Evolutionary conservation across 495 filamentous ascomycete species (phyloP).

Genomic region (Corynascus novoguineensis): DNA sequence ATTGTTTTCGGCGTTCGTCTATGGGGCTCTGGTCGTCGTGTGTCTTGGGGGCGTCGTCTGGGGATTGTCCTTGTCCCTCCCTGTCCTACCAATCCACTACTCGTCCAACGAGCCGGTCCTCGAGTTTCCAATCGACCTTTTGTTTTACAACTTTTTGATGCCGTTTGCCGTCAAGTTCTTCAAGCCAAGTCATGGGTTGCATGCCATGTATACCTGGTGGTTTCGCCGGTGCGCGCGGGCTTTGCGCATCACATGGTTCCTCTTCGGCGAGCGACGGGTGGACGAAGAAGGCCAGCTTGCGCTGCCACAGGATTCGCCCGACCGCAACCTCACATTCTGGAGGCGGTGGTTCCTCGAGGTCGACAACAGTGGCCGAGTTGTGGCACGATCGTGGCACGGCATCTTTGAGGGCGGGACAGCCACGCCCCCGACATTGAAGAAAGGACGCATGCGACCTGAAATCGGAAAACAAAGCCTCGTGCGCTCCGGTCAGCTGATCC

Average conservation of each 20-base stretch:
- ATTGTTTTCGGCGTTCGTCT: constrained; percentile 89
- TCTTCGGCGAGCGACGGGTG: constrained; percentile 72
- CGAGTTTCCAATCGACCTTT: constrained; percentile 88
- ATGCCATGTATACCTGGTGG: constrained; percentile 91
- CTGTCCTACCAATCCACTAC: constrained; percentile 87
- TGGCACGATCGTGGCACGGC: constrained; percentile 39
- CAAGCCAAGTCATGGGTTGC: constrained; percentile 76
- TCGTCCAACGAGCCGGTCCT: constrained; percentile 82
- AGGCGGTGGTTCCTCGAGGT: constrained; percentile 35
- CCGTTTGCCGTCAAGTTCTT: constrained; percentile 75
- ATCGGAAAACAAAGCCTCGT: constrained; percentile 39
- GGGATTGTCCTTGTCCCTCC: constrained; percentile 63
- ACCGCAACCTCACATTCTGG: constrained; percentile 28
- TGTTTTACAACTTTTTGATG: constrained; percentile 96
- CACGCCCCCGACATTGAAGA: constrained; percentile 27
- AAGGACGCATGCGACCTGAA: constrained; percentile 23
- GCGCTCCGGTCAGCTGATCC: constrained; percentile 38
- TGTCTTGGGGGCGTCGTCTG: constrained; percentile 95
- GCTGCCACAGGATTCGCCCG: constrained; percentile 24
- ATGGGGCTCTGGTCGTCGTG: constrained; percentile 85
- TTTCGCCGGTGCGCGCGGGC: constrained; percentile 79
- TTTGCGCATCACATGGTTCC: constrained; percentile 80
- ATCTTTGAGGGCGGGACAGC: constrained; percentile 34
- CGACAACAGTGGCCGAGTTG: constrained; percentile 27
- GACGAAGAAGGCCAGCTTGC: constrained; percentile 72